Base-by-base conservation (phyloP, 441 rosid species). In the Viola pubescens region DNA sequence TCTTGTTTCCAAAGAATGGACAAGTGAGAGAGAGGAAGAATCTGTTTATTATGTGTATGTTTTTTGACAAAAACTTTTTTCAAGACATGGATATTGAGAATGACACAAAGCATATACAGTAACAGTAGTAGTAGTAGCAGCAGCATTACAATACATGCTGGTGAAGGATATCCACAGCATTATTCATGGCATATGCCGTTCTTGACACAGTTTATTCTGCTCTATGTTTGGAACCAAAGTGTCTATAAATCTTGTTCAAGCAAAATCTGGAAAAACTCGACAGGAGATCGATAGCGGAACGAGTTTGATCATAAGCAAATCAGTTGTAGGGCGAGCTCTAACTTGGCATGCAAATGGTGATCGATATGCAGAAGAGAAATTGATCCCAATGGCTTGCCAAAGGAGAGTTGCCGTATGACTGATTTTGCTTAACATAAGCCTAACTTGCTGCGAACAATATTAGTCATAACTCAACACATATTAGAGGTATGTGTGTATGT, bases 391-490 rank as follows among this genome's bases (percentile, higher is more conserved):
- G 11, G 44, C 70, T 42, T 70, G 75, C 72, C 75, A 70, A 75
- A 67, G 75, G 73, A 70, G 73, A 75, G 75, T 64, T 70, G 70
- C 75, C 73, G 70, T 57, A 48, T 70, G 72, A 64, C 56, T 67
- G 64, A 16, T 62, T 69, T 52, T 52, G 68, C 71, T 66, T 72
- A 65, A 37, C 26, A 37, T 12, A 26, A 19, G 19, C 19, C 19
- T 16, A 16, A 16, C 19, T 16, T 16, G 1, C 19, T 0, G 19
- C 19, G 1, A 16, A 16, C 19, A 1, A 16, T 16, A 16, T 16
- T 16, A 16, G 19, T 16, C 19, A 16, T 16, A 16, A 16, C 19
- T 16, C 19, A 16, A 1, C 19, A 16, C 1, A 16, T 16, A 16
- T 16, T 16, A 16, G 19, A 16, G 19, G 19, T 16, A 16, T 16